Percentiles rank a stretch among this genome's conserved stretches.
Conservation (phyloP, 805 yeast species). For the Ogataea wickerhamii region DNA sequence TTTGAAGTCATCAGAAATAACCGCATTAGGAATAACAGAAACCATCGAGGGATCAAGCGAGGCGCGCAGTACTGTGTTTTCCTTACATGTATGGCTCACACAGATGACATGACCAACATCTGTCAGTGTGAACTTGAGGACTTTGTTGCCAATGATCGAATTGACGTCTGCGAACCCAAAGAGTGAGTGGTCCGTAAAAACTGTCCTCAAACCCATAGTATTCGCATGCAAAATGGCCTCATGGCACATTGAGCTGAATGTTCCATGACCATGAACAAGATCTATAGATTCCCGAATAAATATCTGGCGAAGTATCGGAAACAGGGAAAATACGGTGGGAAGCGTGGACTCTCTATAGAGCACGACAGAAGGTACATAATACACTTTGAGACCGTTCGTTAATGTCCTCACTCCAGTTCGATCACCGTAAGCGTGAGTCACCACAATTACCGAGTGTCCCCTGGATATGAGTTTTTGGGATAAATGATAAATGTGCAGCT, state of each 20-base stretch:
- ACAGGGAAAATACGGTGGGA: conserved; percentile 85
- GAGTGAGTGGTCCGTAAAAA: conserved; percentile 92
- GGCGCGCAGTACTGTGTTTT: conserved; percentile 87
- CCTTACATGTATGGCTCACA: conserved; percentile 95
- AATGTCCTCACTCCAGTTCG: conserved; percentile 78
- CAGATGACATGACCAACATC: conserved; percentile 94
- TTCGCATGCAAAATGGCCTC: conserved; percentile 91
- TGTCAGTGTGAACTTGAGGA: conserved; percentile 74
- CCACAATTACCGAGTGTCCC: conserved; percentile 82
- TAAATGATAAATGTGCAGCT: conserved; percentile 87
- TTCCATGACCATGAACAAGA: conserved; percentile 94
- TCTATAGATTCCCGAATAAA: conserved; percentile 81
- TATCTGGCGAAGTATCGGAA: conserved; percentile 82
- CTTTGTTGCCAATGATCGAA: conserved; percentile 80
- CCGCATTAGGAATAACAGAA: conserved; percentile 95
- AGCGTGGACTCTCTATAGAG: conserved; percentile 80
- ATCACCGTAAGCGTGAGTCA: conserved; percentile 85
- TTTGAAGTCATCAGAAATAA: conserved; percentile 75
- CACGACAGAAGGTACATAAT: conserved; percentile 79
- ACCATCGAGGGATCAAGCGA: conserved; percentile 72
- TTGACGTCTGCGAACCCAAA: conserved; percentile 90
- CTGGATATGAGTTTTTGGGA: conserved; percentile 74
- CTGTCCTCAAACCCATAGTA: conserved; percentile 88
- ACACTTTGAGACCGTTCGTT: conserved; percentile 89
- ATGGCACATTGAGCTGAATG: conserved; percentile 79